Base-by-base conservation (phyloP, 495 filamentous ascomycete genomes). In the Penicillium parvum region DNA sequence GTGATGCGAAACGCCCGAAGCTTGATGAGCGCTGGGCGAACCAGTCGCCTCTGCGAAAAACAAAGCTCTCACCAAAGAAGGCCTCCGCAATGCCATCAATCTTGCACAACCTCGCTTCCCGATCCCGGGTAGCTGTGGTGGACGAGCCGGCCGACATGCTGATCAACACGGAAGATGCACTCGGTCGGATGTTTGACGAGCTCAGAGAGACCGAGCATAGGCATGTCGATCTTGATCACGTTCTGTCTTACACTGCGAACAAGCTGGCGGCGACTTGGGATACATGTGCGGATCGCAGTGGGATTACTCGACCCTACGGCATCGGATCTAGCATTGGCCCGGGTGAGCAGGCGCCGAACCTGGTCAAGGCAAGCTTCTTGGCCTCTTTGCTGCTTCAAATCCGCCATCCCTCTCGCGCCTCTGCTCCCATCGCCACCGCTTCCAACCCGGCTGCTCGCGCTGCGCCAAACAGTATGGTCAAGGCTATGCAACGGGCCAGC, bases 311-410 rank as follows among this genome's bases (percentile, higher is more conserved):
- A 38, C 75, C 79, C 35, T 72, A 78, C 40, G 63, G 63, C 10
- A 66, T 69, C 3, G 74, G 73, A 4, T 43, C 61, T 10, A 58
- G 57, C 37, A 80, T 88, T 55, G 85, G 84, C 1, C 85, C 85
- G 19, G 76, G 74, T 3, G 71, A 79, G 23, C 52, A 73, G 32
- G 76, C 79, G 8, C 64, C 78, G 3, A 53, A 69, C 12, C 69
- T 88, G 22, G 74, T 76, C 30, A 90, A 90, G 56, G 86, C 90
- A 9, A 78, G 75, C 44, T 92, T 83, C 54, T 38, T 95, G 7
- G 81, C 78, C 19, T 78, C 76, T 12, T 64, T 95, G 10, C 68
- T 88, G 7, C 72, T 95, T 15, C 77, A 78, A 39, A 73, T 94
- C 22, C 84, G 89, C 51, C 84, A 92, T 56, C 85, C 86, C 22